Base-by-base conservation (phyloP, 306 rosid genomes). In the Trifolium subterraneum region DNA sequence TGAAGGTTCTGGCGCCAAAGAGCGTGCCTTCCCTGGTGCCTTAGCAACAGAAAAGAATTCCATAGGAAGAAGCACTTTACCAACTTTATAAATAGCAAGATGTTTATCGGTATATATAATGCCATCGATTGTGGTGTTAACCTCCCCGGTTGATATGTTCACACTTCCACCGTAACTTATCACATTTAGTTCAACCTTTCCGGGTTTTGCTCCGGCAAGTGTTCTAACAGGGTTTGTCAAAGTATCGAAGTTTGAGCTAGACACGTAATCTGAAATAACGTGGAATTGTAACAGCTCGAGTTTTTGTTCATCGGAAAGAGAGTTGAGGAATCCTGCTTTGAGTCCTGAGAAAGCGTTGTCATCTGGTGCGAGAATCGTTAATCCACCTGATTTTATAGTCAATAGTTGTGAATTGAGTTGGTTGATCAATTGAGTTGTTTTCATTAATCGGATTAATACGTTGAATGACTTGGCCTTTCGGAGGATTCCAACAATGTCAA, bases 21-120 rank as follows among this genome's bases (percentile, higher is more conserved):
- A 52, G 0, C 86, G 88, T 1, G 74, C 68, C 10, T 79, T 83
- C 3, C 85, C 79, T 0, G 90, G 93, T 3, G 81, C 83, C 44
- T 75, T 72, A 3, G 92, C 77, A 18, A 80, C 82, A 0, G 75
- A 10, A 27, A 86, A 85, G 79, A 90, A 81, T 2, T 85, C 90
- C 8, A 47, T 59, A 10, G 96, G 93, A 68, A 83, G 81, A 62
- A 90, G 84, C 14, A 86, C 93, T 66, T 78, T 84, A 1, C 79
- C 91, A n/a, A 86, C 78, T 68, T 90, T 86, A 5, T 90, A 90
- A 64, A 90, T 76, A 18, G 90, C 96, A 15, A 90, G 90, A 69
- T 62, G 91, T 23, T 79, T 83, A 54, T 90, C 96, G 0, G 91
- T 51, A 38, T 90, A 88, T 22, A 90, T 67, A 5, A 90, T 83